Evolutionary conservation across 371 early-diverging fungal species (phyloP).

Genomic region (Mortierella sp.): DNA sequence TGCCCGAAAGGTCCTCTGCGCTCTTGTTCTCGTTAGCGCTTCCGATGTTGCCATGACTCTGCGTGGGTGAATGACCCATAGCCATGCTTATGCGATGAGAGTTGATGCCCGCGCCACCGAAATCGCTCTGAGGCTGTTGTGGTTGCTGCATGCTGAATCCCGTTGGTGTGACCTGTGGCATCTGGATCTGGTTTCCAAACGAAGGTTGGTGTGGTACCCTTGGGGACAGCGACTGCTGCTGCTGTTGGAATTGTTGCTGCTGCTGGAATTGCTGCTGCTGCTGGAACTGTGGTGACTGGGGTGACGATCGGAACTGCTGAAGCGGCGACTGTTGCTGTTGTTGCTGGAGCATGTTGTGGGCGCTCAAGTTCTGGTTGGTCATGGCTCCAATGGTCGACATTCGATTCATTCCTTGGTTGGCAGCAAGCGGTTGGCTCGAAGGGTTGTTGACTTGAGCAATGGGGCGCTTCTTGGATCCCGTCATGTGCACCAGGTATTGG

Average conservation of each 20-base stretch:
- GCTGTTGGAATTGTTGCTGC: conserved; percentile 23
- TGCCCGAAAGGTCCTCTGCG: conserved; percentile 29
- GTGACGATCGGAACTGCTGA: conserved; percentile 16
- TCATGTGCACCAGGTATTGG: conserved; percentile 77
- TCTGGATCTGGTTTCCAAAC: conserved; percentile 32
- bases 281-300: conserved; percentile 18
- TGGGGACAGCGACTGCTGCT: conserved; percentile 26
- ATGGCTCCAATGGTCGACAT: conserved; percentile 36
- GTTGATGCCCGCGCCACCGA: conserved; percentile 29
- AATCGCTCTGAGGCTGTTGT: conserved; percentile 23
- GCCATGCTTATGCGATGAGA: conserved; percentile 34
- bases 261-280: conserved; percentile 5
- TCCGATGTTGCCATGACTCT: background rate
- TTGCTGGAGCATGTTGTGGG: conserved; percentile 41
- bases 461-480: conserved; percentile 74
- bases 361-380: conserved; percentile 48
- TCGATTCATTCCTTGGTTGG: conserved; percentile 21
- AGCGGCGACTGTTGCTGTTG: conserved; percentile 40
- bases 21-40: conserved; percentile 15
- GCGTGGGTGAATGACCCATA: conserved; percentile 19
- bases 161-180: conserved; percentile 8
- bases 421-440: conserved; percentile 30
- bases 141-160: conserved; percentile 19
- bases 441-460: conserved; percentile 31
- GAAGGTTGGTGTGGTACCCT: conserved; percentile 19